These are phyloP conservation scores for Emericellopsis atlantica DNA, from an alignment of 2,329 filamentous ascomycete species.

Conservation along the genomic window DNA sequence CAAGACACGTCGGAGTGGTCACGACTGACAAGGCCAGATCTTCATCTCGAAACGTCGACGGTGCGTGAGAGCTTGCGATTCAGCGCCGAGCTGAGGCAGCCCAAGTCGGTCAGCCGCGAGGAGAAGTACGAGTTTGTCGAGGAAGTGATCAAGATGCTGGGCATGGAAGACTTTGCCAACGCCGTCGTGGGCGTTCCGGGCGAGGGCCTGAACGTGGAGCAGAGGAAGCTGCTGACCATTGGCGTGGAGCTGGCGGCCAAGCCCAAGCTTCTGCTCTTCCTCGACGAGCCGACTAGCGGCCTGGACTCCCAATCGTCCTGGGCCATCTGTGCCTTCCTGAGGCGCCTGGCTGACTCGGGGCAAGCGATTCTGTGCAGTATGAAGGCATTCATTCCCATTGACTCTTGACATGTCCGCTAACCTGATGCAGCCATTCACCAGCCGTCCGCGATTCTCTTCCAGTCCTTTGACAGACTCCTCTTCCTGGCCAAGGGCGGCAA, in stretches of 20 bases:
- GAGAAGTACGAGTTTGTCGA: slow-evolving; percentile 53
- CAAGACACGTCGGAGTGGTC: too few species aligned
- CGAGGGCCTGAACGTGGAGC: slow-evolving; percentile 35
- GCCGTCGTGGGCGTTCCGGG: slow-evolving; percentile 52
- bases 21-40: slow-evolving; percentile 22
- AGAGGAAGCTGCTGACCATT: slow-evolving; percentile 32
- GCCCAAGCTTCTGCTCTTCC: slow-evolving; percentile 29
- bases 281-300: slow-evolving; percentile 40
- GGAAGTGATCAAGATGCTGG: slow-evolving; percentile 51
- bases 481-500: slow-evolving; percentile 36
- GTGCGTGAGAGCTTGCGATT: slow-evolving; percentile 42
- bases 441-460: slow-evolving; percentile 38
- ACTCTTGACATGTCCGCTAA: slow-evolving; percentile 3
- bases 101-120: slow-evolving; percentile 33
- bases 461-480: slow-evolving; percentile 39
- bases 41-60: slow-evolving; percentile 41
- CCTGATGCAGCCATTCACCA: slow-evolving; percentile 36
- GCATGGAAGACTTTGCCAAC: slow-evolving; percentile 55
- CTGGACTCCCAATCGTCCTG: slow-evolving; percentile 52
- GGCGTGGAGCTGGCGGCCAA: slow-evolving; percentile 25
- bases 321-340: slow-evolving; percentile 49
- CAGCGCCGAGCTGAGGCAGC: slow-evolving; percentile 45
- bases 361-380: slow-evolving; percentile 37
- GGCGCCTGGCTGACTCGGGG: slow-evolving; percentile 43
- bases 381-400: background rate